Percentiles rank a stretch among this genome's conserved stretches.
Conservation (phyloP, 257 asterid species). For the Linderniella brevidens region DNA sequence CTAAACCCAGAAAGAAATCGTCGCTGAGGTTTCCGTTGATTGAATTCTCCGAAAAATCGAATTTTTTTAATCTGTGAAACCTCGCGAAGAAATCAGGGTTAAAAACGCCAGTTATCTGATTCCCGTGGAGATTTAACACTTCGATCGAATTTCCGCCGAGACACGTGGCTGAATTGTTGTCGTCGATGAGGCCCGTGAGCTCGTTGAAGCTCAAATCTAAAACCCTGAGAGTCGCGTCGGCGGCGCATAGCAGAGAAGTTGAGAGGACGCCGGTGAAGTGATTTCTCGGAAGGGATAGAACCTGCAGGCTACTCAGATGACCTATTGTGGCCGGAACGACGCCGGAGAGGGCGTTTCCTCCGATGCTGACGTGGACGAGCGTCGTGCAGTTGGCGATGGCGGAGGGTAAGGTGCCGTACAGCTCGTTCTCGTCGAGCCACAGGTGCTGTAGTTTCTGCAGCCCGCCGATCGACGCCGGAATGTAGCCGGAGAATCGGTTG, state of each 20-base stretch:
- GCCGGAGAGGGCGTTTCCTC: constrained; percentile 25
- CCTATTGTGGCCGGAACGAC: constrained; percentile 33
- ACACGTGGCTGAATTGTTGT: constrained; percentile 5
- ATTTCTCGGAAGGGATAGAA: constrained; percentile 25
- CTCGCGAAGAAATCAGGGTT: constrained; percentile 25
- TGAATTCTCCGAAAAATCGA: constrained; percentile 38
- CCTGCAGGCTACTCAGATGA: constrained; percentile 15
- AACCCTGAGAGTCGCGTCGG: constrained; percentile 18
- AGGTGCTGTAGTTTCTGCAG: constrained; percentile 21
- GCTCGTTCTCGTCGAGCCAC: constrained; percentile 27
- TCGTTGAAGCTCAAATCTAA: constrained; percentile 31
- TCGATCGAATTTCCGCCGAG: constrained; percentile 22
- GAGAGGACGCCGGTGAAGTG: constrained; percentile 34
- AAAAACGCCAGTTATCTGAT: constrained; percentile 28
- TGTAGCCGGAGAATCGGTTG: constrained; percentile 28
- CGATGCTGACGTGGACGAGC: constrained; percentile 31
- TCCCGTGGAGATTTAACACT: constrained; percentile 32
- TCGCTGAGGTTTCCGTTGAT: constrained; percentile 25
- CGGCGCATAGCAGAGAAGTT: constrained; percentile 20
- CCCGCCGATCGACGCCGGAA: constrained; percentile 28
- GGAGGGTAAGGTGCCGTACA: constrained; percentile 38
- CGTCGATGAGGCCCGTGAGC: constrained; percentile 33
- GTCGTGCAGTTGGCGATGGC: constrained; percentile 39
- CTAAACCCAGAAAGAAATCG: constrained; percentile 17
- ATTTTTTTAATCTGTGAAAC: constrained; percentile 14